phyloP scores from a whole-genome alignment of 352 stramenopile genomes.

The Pythium sp. region DNA sequence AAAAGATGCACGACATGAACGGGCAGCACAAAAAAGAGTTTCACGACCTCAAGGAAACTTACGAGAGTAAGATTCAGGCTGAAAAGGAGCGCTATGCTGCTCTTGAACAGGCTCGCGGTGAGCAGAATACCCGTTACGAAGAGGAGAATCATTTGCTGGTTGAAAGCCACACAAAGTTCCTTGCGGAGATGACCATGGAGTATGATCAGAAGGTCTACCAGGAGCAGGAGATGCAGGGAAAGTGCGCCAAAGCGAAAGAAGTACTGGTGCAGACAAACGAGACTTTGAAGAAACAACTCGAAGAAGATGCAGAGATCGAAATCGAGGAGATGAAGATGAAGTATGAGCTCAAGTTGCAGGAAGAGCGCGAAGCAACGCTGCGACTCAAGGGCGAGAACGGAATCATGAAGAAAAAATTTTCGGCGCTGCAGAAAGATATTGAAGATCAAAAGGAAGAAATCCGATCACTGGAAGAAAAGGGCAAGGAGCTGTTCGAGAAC shows the following conservation, averaged over 20 bases:
- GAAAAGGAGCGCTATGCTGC: constrained; percentile 89
- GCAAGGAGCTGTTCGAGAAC: constrained; percentile 91
- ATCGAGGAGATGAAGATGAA: constrained; percentile 91
- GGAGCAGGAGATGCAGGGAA: constrained; percentile 76
- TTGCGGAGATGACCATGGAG: constrained; percentile 91
- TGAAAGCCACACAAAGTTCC: constrained; percentile 79
- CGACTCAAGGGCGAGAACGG: constrained; percentile 95
- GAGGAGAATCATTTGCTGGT: constrained; percentile 78
- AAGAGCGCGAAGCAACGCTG: constrained; percentile 89
- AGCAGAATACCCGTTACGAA: constrained; percentile 71
- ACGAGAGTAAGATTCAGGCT: constrained; percentile 90
- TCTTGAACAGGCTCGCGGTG: constrained; percentile 67
- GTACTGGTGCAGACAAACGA: constrained; percentile 87
- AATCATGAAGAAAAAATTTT: constrained; percentile 97
- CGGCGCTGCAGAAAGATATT: constrained; percentile 91
- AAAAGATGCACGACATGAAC: constrained; percentile 90
- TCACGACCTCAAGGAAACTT: constrained; percentile 88
- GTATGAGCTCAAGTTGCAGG: constrained; percentile 90
- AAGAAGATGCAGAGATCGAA: constrained; percentile 94
- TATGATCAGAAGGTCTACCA: constrained; percentile 89
- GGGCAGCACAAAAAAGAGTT: constrained; percentile 87
- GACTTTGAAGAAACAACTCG: constrained; percentile 87
- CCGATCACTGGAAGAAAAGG: constrained; percentile 86
- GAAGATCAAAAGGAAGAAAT: constrained; percentile 95
- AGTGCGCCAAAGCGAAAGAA: constrained; percentile 60